Evolutionary conservation across 2,329 filamentous ascomycete genomes (phyloP).

Genomic region (Didymella glomerata): DNA sequence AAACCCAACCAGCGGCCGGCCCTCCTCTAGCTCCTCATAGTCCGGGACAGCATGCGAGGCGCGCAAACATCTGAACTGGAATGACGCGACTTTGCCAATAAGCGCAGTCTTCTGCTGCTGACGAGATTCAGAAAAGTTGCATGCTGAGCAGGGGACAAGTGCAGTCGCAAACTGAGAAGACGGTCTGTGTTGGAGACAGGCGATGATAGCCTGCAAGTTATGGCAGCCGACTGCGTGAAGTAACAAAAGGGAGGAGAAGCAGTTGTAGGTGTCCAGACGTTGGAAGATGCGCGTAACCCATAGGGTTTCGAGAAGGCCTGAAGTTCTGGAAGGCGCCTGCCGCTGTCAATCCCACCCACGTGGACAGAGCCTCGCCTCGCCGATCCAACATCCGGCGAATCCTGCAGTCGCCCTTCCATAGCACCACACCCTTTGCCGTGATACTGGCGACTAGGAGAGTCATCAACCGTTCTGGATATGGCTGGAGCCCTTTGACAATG

Average conservation of each 20-base stretch:
- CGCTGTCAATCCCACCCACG: conserved; percentile 6
- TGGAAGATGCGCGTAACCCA: neutral
- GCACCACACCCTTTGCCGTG: too few relatives aligned
- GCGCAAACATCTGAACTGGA: neutral
- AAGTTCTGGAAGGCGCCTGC: conserved; percentile 1
- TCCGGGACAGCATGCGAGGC: neutral
- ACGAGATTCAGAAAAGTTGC: neutral
- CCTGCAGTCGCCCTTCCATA: neutral
- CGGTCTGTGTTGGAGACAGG: neutral
- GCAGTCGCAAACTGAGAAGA: neutral
- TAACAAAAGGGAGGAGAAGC: neutral
- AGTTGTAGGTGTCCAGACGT: neutral
- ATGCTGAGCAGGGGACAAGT: neutral
- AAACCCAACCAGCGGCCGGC: neutral
- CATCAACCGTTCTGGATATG: neutral
- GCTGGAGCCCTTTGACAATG: neutral
- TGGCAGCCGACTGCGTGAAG: neutral
- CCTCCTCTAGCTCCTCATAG: neutral
- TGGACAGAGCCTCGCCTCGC: neutral
- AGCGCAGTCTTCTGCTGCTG: neutral
- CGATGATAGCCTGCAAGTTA: neutral
- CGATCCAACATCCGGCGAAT: neutral
- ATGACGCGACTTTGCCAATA: neutral
- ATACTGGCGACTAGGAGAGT: neutral
- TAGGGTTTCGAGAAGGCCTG: neutral